Evolutionary conservation across 2,329 filamentous ascomycete genomes (phyloP), one percentile per base, ranked within the genome.

Genomic region (Sodiomyces alkalinus): DNA sequence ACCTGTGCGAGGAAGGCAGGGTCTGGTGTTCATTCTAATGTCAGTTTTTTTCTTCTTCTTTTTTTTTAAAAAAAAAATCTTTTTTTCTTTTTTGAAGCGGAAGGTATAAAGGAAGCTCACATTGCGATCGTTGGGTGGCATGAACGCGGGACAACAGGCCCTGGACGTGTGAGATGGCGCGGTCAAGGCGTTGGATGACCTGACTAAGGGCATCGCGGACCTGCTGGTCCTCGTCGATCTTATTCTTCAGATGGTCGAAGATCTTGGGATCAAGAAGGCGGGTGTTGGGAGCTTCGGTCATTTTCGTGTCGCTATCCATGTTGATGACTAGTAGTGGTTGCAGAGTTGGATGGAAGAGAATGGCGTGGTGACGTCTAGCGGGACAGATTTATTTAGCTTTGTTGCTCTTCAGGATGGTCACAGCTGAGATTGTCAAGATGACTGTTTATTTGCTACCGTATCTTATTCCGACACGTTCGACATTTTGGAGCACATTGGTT

Each of bases 101-200:
- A n/a, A n/a, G n/a, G n/a, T n/a, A n/a, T n/a, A n/a, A n/a, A n/a
- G n/a, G n/a, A n/a, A n/a, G 52, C 58, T 37, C 44, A 66, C 65
- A 66, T 38, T 61, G 58, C 14, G 60, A 49, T 34, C 74, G 68
- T 9, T 82, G 75, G 4, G 85, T 93, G 3, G 86, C 90, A 55
- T 98, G 90, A 27, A 90, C 82, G 47, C 82, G 68, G 20, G 87
- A 90, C 28, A 96, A 69, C 30, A 86, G 68, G 24, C 86, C 83
- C 45, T 87, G 81, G 14, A 79, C 77, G 36, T 74, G 74, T 42
- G 81, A 73, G 38, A 81, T 80, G 68, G 83, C 75, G 46, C 85
- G 79, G 46, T 92, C 82, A 20, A 96, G 70, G 22, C 66, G 69
- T 48, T 90, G 78, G 24, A 90, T 68, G 42, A 92, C 80, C 32